These are phyloP conservation scores for Posidonia oceanica DNA, from an alignment of 116 monocot species.

Conservation along the genomic window DNA sequence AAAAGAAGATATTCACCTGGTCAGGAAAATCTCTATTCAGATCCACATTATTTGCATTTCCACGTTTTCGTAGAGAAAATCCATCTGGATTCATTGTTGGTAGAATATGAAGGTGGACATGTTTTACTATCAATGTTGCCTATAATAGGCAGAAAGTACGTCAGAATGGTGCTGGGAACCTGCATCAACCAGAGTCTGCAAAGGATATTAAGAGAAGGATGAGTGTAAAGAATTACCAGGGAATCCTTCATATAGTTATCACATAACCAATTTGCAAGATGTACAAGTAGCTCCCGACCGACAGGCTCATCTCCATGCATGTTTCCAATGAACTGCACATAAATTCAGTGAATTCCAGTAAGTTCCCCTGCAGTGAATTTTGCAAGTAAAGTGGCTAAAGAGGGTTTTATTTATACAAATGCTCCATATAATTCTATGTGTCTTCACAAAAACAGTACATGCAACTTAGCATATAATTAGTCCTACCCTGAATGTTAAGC, in stretches of 20 bases:
- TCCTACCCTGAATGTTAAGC: too few relatives aligned
- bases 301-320: slow-evolving; percentile 99
- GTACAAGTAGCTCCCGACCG: slow-evolving; percentile 75
- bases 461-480: too few relatives aligned
- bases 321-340: slow-evolving; percentile 82
- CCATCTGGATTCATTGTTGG: slow-evolving; percentile 99
- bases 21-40: slow-evolving; percentile 99
- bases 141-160: slow-evolving; percentile 11
- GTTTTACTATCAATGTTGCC: slow-evolving; percentile 73
- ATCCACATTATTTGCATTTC: slow-evolving; percentile 91
- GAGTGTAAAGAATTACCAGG: slow-evolving; percentile 35
- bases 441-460: neutral
- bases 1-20: slow-evolving; percentile 39
- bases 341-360: neutral
- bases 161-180: neutral
- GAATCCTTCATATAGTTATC: slow-evolving; percentile 84
- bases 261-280: slow-evolving; percentile 86
- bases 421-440: too few relatives aligned
- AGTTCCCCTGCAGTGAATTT: too few relatives aligned
- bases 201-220: neutral
- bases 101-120: slow-evolving; percentile 93
- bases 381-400: too few relatives aligned
- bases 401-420: too few relatives aligned
- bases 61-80: slow-evolving; percentile 81
- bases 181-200: too few relatives aligned